Evolutionary conservation across 2,329 filamentous ascomycete genomes (phyloP), one percentile per base, ranked within the genome.

Genomic region (Claviceps sp.): DNA sequence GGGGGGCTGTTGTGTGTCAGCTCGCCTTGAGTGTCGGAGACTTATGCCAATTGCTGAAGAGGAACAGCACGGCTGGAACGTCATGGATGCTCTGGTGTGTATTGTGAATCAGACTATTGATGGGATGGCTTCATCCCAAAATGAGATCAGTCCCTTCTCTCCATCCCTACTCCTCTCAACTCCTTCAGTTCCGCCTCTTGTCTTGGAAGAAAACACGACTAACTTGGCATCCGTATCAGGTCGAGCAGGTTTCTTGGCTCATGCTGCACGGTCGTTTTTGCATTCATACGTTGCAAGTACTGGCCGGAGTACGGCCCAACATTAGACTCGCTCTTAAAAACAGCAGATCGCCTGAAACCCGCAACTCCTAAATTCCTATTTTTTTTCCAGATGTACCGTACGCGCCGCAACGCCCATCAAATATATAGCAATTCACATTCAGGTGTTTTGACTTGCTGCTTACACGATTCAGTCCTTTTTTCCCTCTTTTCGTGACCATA

Each of bases 1-100:
- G 55, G 55, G 53, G 55, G 4, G 55, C 55, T 24, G 55, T 56
- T 34, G 50, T 56, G 13, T 56, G 55, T 44, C 55, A 56, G 22
- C 43, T 56, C 22, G 44, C 50, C 16, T 45, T 56, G 40, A 56
- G 51, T 4, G 20, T 56, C 4, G 55, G 55, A 4, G 55, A 51
- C 26, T 8, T 56, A 13, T 56, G 51, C 24, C 55, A 53, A 42
- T 26, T 56, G n/a, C 47, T 56, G 38, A 43, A 54, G 49, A 49
- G 55, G 18, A 53, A 56, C 18, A 54, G 51, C 20, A 54, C 55
- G 4, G 45, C 49, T 9, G 55, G 55, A 16, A 53, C 51, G 16
- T 56, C 55, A 1, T 48, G 49, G 49, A 54, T 47, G 16, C 40
- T 56, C 3, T 56, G 55, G 55, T 56, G 41, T 24, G 54, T 34